Evolutionary conservation across 1,284 basidiomycete genomes (phyloP), one percentile per base, ranked within the genome.

Genomic region (Malassezia yamatoensis): DNA sequence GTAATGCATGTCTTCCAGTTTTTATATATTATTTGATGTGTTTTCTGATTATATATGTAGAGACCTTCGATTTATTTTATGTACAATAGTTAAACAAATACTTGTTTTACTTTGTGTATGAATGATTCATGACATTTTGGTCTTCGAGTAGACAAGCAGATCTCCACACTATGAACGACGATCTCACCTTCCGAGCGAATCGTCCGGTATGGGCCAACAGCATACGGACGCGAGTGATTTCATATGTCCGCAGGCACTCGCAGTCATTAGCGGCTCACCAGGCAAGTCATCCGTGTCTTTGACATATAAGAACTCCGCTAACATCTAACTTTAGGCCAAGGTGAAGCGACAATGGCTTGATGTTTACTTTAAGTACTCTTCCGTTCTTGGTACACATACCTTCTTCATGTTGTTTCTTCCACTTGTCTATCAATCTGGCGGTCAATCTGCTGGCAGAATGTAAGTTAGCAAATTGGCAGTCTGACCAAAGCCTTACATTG

Each of bases 331-430:
- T 39, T 33, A 62, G 58, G 24, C 51, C 13, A 15, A 12, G 21
- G 59, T 70, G 1, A 52, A 61, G 3, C 49, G 55, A 2, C 82
- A 85, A 1, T 83, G 81, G 77, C 77, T 89, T 18, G 91, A 98
- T 75, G 78, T 78, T 1, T 96, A 88, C 72, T 96, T 98, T 72
- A 84, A 93, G 56, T 88, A 91, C 73, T 86, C 88, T 0, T 90
- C 88, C 1, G 80, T 88, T 0, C 81, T 94, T 16, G 77, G 77
- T 0, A 76, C 90, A 0, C 91, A 96, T 71, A 91, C 88, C 0
- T 96, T 93, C 78, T 96, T 96, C 79, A 87, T 93, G 82, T 83
- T 85, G 24, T 82, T 87, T 63, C 78, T 96, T 1, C 91, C 93
- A 0, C 79, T 85, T 3, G 79, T 88, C 54, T 93, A 86, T 73